Base-by-base conservation (phyloP, 345 rosid genomes). In the Ceriops decandra region DNA sequence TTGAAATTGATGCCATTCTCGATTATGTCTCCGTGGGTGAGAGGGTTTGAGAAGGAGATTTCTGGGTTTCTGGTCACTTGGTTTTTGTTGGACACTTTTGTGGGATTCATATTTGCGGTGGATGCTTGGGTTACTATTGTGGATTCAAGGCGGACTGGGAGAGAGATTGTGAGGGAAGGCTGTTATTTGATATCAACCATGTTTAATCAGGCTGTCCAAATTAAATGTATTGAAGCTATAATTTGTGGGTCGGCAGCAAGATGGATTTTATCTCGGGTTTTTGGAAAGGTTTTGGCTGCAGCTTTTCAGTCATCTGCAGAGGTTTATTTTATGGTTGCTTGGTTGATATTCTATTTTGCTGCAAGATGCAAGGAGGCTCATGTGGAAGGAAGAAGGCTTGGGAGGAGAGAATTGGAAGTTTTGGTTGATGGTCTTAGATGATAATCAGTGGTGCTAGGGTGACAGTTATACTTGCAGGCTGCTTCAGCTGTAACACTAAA, bases 1-100 rank as follows among this genome's bases (percentile, higher is more conserved):
- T 73, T 91, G 71, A 95, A 91, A 77, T 72, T 95, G 86, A 87
- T 91, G 92, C 99, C 97, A 8, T 89, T 95, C 81, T 88, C 93
- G 4, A 85, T 86, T 58, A 83, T 84, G 89, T 84, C 86, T 0
- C 97, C 95, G 0, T 89, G 97, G 99, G 83, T 90, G 30, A 72
- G 78, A 13, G 97, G 97, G 54, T 95, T 79, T 21, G 92, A 91
- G 69, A 91, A 81, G 81, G 96, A 91, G 84, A 84, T 90, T 71
- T 91, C 96, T 0, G 86, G 93, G 33, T 91, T 95, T 76, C 82
- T 95, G 85, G 84, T 88, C 32, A 81, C 90, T 0, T 91, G 96
- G 97, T 87, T 87, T 78, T 72, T 91, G 76, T 61, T 84, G 57
- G 99, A 95, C 75, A 82, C 93, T n/a, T 67, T 84, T 7, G 79